Evolutionary conservation across 345 rosid species (phyloP).

Genomic region (Citrus glauca): DNA sequence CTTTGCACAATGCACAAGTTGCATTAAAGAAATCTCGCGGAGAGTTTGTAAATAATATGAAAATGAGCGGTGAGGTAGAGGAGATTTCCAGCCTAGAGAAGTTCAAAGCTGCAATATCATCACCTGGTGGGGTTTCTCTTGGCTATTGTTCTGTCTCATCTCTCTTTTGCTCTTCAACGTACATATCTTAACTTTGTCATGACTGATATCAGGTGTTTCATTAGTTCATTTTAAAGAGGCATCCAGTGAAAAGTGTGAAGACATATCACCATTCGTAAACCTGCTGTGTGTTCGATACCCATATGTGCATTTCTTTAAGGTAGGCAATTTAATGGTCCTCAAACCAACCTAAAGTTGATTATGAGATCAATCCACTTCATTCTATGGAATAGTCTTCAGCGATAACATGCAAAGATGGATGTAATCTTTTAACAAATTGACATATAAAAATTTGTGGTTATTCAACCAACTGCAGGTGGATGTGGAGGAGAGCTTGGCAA

Average conservation of each 20-base stretch:
- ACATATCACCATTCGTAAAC: conserved; percentile 36
- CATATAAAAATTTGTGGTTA: not conserved
- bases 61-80: conserved; percentile 61
- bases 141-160: not conserved
- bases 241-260: conserved; percentile 32
- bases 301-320: conserved; percentile 34
- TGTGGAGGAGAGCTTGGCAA: conserved; percentile 50
- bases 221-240: conserved; percentile 31
- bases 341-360: not conserved
- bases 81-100: conserved; percentile 51
- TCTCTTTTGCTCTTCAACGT: not conserved
- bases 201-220: conserved; percentile 31
- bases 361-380: not conserved
- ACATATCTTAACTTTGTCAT: not conserved
- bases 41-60: conserved; percentile 36
- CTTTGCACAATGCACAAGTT: conserved; percentile 59
- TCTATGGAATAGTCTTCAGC: not conserved
- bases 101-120: conserved; percentile 53
- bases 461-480: conserved; percentile 46
- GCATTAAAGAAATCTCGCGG: conserved; percentile 56
- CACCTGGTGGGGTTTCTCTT: conserved; percentile 43
- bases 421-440: not conserved
- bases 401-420: not conserved
- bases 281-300: conserved; percentile 39
- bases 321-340: not conserved